phyloP scores from a whole-genome alignment of 257 asterid genomes.

The Parsonsia alboflavescens region DNA sequence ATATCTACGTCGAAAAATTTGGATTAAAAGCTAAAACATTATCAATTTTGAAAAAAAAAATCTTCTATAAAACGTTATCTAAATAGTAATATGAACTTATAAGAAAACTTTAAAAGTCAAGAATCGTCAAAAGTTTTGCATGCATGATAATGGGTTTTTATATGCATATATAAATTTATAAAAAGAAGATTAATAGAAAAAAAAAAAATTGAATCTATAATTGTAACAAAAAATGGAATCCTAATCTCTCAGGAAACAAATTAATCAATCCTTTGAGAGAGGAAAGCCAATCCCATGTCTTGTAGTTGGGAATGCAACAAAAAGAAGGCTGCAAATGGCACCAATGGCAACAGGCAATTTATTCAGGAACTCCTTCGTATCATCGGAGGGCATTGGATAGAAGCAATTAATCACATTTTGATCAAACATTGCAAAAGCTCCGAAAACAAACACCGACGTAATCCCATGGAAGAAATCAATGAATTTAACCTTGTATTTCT shows the following conservation, averaged over 20 bases:
- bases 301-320: conserved; percentile 51
- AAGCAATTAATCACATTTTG: conserved; percentile 61
- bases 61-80: no score
- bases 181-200: no score
- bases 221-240: neutral
- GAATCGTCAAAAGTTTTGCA: neutral
- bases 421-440: conserved; percentile 66
- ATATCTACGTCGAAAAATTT: no score
- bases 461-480: conserved; percentile 64
- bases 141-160: neutral
- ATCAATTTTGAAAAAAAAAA: no score
- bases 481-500: conserved; percentile 35
- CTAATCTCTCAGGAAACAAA: neutral
- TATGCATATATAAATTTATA: neutral
- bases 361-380: conserved; percentile 41
- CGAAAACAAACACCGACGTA: conserved; percentile 55
- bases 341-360: conserved; percentile 67
- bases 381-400: conserved; percentile 61
- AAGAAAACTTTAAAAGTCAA: no score
- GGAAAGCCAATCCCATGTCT: conserved; percentile 93
- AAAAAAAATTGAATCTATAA: neutral
- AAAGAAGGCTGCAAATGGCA: conserved; percentile 51
- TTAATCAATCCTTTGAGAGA: conserved; percentile 43
- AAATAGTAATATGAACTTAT: neutral
- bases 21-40: no score